Evolutionary conservation across 805 yeast genomes (phyloP).

Genomic region (Starmerella tilneyi): DNA sequence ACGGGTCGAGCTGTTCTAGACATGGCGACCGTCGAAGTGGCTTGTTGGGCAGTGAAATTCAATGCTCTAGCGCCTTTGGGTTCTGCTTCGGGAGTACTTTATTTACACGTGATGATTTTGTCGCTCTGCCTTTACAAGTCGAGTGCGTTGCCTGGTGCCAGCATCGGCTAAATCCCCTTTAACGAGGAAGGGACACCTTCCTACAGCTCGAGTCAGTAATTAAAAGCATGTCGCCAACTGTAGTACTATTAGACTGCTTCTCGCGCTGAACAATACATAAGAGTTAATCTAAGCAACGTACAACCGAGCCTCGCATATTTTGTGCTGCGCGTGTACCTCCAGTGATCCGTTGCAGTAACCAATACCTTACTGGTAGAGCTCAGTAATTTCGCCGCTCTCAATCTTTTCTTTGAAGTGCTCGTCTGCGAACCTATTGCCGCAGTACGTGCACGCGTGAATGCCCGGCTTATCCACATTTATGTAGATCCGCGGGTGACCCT

Average conservation of each 20-base stretch:
- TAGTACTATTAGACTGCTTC: too few species aligned
- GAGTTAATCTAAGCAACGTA: too few species aligned
- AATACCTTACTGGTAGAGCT: slow-evolving; percentile 14
- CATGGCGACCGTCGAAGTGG: not conserved
- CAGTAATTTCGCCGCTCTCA: slow-evolving; percentile 22
- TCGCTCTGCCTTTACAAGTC: not conserved
- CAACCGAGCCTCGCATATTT: too few species aligned
- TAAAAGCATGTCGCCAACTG: too few species aligned
- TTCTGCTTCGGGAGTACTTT: not conserved
- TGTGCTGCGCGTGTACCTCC: too few species aligned
- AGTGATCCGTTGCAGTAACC: too few species aligned
- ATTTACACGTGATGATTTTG: not conserved
- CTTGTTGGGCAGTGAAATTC: slow-evolving; percentile 5
- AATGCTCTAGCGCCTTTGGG: slow-evolving; percentile 31
- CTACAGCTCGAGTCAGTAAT: too few species aligned
- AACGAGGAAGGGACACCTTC: too few species aligned
- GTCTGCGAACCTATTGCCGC: slow-evolving; percentile 34
- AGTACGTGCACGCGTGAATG: slow-evolving; percentile 67
- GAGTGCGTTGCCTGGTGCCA: too few species aligned
- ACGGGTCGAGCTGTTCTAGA: slow-evolving; percentile 9
- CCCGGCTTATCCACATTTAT: slow-evolving; percentile 72
- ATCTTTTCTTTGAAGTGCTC: slow-evolving; percentile 23
- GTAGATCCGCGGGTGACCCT: slow-evolving; percentile 76
- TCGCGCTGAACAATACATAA: too few species aligned
- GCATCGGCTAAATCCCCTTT: too few species aligned